Evolutionary conservation across 768 basidiomycete species (phyloP).

Genomic region (Rhizopogon roseolus): DNA sequence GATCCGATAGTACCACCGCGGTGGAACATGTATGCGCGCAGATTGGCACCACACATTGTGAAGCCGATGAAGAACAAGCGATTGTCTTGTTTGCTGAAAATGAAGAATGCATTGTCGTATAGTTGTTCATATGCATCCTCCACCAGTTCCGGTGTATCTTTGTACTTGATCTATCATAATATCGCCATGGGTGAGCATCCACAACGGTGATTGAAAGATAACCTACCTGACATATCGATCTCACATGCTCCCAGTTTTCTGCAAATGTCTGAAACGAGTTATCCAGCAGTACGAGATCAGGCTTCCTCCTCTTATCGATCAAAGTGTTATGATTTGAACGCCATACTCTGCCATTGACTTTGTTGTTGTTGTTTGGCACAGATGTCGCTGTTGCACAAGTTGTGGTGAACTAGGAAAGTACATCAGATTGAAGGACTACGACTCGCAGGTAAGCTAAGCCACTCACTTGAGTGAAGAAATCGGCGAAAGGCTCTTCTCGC

Average conservation of each 20-base stretch:
- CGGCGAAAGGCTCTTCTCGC: not conserved
- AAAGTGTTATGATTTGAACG: not conserved
- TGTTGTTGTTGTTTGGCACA: no score
- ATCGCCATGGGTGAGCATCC: not conserved
- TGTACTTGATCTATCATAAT: not conserved
- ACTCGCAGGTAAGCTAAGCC: not conserved
- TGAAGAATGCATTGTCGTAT: not conserved
- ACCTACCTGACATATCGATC: not conserved
- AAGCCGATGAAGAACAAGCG: not conserved
- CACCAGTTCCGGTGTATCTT: not conserved
- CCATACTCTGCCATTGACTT: not conserved
- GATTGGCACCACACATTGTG: not conserved
- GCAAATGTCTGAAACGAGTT: not conserved
- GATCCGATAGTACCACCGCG: not conserved
- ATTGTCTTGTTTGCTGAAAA: not conserved
- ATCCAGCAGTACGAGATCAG: not conserved
- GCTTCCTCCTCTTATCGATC: not conserved
- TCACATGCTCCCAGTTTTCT: not conserved
- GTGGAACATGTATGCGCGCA: not conserved
- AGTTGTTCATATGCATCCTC: not conserved
- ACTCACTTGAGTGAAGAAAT: not conserved
- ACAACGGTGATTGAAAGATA: not conserved
- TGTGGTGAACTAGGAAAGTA: not conserved
- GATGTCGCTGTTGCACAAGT: not conserved
- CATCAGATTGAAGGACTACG: not conserved